Conservation (phyloP, 331 rosid species). For the Cucumis variabilis region DNA sequence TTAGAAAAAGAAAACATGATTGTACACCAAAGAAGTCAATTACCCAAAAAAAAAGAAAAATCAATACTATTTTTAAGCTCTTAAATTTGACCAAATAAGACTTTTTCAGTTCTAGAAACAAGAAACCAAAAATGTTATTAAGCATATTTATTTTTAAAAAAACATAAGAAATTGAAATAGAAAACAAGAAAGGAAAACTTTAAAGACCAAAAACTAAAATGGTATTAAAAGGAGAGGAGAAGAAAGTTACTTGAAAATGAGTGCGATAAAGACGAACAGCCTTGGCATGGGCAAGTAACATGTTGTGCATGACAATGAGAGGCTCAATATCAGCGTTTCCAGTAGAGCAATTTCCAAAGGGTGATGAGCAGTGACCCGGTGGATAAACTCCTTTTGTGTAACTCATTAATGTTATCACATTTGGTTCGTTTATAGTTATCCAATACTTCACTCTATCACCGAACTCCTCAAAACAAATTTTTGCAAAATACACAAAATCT, state of each 20-base stretch:
- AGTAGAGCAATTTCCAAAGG: conserved; percentile 65
- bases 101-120: no score
- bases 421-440: conserved; percentile 67
- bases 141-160: neutral
- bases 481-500: conserved; percentile 65
- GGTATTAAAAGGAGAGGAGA: no score
- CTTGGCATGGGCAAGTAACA: conserved; percentile 70
- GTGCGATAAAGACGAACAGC: conserved; percentile 59
- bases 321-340: conserved; percentile 79
- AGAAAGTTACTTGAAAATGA: conserved; percentile 47
- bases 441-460: conserved; percentile 79
- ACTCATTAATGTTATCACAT: conserved; percentile 37
- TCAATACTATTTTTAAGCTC: no score
- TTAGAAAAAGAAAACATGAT: no score
- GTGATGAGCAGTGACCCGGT: conserved; percentile 61
- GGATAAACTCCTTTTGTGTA: conserved; percentile 52
- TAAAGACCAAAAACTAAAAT: no score
- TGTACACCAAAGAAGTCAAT: no score
- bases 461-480: conserved; percentile 63
- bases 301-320: conserved; percentile 70
- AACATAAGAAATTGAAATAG: no score
- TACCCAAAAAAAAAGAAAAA: no score
- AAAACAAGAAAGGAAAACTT: no score
- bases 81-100: no score
- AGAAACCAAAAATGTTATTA: no score